These are phyloP conservation scores for Colletotrichum sp. DNA, from an alignment of 2,329 filamentous ascomycete species.

Conservation along the genomic window DNA sequence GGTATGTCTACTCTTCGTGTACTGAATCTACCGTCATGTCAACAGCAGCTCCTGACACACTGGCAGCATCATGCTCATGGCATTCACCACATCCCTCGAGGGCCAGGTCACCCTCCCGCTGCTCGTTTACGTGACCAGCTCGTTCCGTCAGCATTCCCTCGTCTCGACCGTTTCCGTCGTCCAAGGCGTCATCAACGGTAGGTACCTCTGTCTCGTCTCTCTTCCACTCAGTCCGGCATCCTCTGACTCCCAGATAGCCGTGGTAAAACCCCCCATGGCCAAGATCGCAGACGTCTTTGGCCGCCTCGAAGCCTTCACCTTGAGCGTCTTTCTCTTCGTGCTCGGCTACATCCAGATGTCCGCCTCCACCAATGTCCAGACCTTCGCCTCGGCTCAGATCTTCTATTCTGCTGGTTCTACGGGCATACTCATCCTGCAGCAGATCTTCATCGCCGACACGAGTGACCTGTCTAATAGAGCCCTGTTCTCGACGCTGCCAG, in stretches of 20 bases:
- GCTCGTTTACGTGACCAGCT: not conserved
- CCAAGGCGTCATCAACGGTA: not conserved
- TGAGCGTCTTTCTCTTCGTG: conserved; percentile 58
- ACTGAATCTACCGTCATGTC: not conserved
- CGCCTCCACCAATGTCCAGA: conserved; percentile 56
- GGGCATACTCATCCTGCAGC: conserved; percentile 64
- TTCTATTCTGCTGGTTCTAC: conserved; percentile 67
- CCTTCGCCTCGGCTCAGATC: conserved; percentile 59
- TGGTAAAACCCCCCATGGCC: conserved; percentile 43
- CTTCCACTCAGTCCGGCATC: not conserved
- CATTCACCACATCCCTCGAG: not conserved
- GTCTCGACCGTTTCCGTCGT: not conserved
- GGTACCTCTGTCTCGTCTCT: not conserved
- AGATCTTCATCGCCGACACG: conserved; percentile 70
- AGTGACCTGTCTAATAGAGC: conserved; percentile 27
- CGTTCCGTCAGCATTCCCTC: not conserved
- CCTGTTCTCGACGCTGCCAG: not conserved
- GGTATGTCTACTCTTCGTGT: not conserved
- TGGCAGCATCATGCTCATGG: not conserved
- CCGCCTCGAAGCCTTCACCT: conserved; percentile 61
- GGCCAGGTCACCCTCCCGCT: not conserved
- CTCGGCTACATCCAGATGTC: conserved; percentile 65
- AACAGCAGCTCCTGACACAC: not conserved
- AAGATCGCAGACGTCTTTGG: conserved; percentile 68
- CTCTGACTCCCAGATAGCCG: not conserved